Base-by-base conservation (phyloP, 1,284 basidiomycete genomes). In the Trametes pubescens region DNA sequence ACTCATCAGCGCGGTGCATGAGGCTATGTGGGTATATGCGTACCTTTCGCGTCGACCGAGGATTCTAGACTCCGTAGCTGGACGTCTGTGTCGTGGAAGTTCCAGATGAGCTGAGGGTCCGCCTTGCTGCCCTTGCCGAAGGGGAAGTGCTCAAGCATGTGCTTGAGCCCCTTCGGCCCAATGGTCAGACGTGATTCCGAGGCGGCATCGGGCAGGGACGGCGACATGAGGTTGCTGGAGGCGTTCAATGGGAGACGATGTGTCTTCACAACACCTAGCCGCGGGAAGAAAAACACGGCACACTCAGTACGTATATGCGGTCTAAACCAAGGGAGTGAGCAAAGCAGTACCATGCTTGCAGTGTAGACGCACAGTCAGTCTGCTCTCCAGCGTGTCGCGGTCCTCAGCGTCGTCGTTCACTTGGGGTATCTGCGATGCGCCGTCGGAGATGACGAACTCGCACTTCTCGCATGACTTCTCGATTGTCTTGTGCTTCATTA, bases 111-210 rank as follows among this genome's bases (percentile, higher is more conserved):
- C 71, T 92, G 89, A 22, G 91, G 89, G 69, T 94, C 92, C 22
- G 81, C 84, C 71, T 87, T 90, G 32, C 78, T 74, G 7, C 86
- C 84, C 68, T 83, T 87, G 9, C 84, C 78, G 22, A 84, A 76
- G 0, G 90, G 86, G 65, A 94, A 94, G 72, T 93, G 91, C 49
- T 93, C 92, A n/a, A 93, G 83, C 74, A 94, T 86, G 69, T 92
- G 90, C 72, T 82, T 87, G 51, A 94, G 75, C 6, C 86, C 83
- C 67, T 84, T 84, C 21, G 92, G 88, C 2, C 89, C 89, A 61
- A 94, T 87, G 6, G 81, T 86, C 14, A 94, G 74, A 21, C 81
- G 82, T n/a, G 89, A 91, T 74, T 90, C 85, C 48, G 82, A 80
- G 0, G 76, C 69, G 9, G 80, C 73, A 52, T 88, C 84, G 8